Conservation (phyloP, 2,329 filamentous ascomycete species). For the Alternaria arbusti region DNA sequence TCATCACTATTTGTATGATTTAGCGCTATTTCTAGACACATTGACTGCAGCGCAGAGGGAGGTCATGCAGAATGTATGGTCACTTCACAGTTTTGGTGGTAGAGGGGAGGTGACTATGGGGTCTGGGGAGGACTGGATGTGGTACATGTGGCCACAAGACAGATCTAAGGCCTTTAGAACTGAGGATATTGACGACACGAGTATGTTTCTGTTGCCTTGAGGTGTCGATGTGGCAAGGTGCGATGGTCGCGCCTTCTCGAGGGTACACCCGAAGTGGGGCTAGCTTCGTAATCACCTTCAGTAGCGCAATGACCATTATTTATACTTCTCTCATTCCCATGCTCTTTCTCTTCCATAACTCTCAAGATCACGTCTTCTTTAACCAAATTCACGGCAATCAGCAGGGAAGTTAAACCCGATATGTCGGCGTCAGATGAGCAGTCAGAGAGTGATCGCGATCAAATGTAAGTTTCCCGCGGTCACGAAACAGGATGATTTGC, state of each 20-base stretch:
- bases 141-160: too few species aligned
- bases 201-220: rapidly evolving
- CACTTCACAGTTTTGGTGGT: too few species aligned
- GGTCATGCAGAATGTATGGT: not conserved
- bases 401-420: rapidly evolving
- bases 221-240: not conserved
- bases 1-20: not conserved
- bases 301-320: not conserved
- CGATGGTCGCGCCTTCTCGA: not conserved
- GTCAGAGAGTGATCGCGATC: not conserved
- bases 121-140: too few species aligned
- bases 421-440: not conserved
- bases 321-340: too few species aligned
- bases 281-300: not conserved
- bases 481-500: not conserved
- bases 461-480: not conserved
- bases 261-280: not conserved
- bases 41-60: not conserved
- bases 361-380: too few species aligned
- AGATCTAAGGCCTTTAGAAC: too few species aligned
- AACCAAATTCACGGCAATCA: not conserved
- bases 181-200: not conserved
- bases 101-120: too few species aligned
- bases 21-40: not conserved
- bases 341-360: not conserved